These are phyloP conservation scores for Microbotryomycetes sp. DNA, from an alignment of 1,284 basidiomycete species.

Conservation along the genomic window DNA sequence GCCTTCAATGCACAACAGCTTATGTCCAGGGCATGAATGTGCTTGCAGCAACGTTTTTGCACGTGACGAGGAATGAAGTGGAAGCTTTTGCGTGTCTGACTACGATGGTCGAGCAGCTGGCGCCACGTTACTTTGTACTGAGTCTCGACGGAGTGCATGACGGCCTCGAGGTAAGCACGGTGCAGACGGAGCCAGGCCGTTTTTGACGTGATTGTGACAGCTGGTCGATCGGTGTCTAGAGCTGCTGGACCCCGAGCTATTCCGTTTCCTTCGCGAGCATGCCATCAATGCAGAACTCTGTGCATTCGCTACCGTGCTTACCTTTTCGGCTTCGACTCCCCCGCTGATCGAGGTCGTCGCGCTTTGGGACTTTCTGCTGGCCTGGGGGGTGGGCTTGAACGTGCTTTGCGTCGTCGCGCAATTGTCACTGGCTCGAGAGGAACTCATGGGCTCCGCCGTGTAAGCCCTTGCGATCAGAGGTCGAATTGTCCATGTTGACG, in stretches of 20 bases:
- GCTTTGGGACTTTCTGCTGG: slow-evolving; percentile 94
- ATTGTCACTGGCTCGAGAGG: slow-evolving; percentile 76
- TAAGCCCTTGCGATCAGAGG: slow-evolving; percentile 41
- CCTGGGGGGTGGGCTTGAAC: slow-evolving; percentile 92
- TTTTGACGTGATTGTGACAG: slow-evolving; percentile 45
- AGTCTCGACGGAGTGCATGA: slow-evolving; percentile 90
- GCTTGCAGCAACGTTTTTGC: slow-evolving; percentile 90
- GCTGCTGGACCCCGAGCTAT: slow-evolving; percentile 81
- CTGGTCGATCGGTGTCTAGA: slow-evolving; percentile 84
- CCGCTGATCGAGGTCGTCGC: slow-evolving; percentile 87
- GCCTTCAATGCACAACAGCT: too few species aligned
- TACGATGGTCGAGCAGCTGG: slow-evolving; percentile 85
- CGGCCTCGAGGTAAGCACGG: slow-evolving; percentile 68
- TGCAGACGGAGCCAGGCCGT: neutral
- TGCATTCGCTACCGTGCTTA: slow-evolving; percentile 92
- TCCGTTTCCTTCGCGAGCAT: slow-evolving; percentile 69
- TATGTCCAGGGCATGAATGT: slow-evolving; percentile 99
- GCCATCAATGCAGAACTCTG: slow-evolving; percentile 97
- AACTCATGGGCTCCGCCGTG: slow-evolving; percentile 78
- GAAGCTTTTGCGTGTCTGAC: slow-evolving; percentile 95
- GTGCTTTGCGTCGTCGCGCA: slow-evolving; percentile 95
- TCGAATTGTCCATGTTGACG: neutral
- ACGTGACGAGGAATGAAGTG: slow-evolving; percentile 88
- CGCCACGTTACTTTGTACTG: slow-evolving; percentile 90
- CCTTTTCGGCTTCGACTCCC: slow-evolving; percentile 91